Evolutionary conservation across 768 basidiomycete species (phyloP).

Genomic region (Lactifluus volemus): DNA sequence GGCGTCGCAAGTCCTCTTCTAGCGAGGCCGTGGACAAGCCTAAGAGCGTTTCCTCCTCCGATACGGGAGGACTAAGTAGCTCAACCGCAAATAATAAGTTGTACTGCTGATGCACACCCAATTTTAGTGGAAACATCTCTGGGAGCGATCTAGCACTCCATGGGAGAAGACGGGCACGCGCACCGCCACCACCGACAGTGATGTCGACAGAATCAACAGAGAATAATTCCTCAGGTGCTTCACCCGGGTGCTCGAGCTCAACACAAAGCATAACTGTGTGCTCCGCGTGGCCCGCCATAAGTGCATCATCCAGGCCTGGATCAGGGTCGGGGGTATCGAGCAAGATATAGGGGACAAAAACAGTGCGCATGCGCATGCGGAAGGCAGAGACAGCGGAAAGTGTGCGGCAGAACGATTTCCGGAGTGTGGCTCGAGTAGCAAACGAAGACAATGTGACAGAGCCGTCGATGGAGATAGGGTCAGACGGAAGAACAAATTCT

Average conservation of each 20-base stretch:
- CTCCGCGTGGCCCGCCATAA: conserved; percentile 68
- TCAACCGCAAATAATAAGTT: conserved; percentile 88
- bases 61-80: conserved; percentile 59
- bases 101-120: conserved; percentile 72
- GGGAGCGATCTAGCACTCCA: conserved; percentile 38
- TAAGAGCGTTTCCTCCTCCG: conserved; percentile 32
- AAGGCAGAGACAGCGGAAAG: conserved; percentile 76
- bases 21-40: conserved; percentile 17
- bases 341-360: conserved; percentile 80
- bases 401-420: conserved; percentile 80
- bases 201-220: conserved; percentile 70
- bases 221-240: conserved; percentile 62
- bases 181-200: conserved; percentile 52
- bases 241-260: conserved; percentile 79
- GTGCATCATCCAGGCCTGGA: conserved; percentile 34
- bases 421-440: conserved; percentile 52
- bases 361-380: conserved; percentile 88
- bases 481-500: conserved; percentile 50
- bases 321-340: conserved; percentile 31
- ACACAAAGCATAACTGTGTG: conserved; percentile 84
- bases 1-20: conserved; percentile 14
- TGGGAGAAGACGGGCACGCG: conserved; percentile 39
- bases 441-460: conserved; percentile 11
- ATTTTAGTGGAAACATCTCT: conserved; percentile 56
- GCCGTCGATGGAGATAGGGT: conserved; percentile 32